Conservation (phyloP, 768 basidiomycete genomes). For the Aureoboletus auriporus region DNA sequence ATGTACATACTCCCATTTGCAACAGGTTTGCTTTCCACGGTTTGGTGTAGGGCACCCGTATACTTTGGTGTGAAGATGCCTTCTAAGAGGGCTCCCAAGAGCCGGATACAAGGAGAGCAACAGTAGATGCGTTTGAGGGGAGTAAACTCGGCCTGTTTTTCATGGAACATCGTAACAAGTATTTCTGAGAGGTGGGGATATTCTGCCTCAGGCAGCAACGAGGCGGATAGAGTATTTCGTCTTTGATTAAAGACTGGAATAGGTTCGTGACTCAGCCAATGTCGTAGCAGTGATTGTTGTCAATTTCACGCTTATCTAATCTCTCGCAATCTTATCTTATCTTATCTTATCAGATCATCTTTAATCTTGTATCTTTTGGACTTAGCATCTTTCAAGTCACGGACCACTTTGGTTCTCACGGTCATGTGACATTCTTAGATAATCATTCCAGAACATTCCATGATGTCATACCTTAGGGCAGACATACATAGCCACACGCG, state of each 20-base stretch:
- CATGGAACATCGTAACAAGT: conserved; percentile 18
- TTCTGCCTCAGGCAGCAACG: conserved; percentile 34
- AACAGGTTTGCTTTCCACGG: too few species aligned
- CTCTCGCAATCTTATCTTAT: too few species aligned
- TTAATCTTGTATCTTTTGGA: too few species aligned
- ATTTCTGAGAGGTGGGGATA: conserved; percentile 28
- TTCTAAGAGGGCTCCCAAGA: conserved; percentile 31
- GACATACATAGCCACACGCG: too few species aligned
- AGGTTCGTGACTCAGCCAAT: conserved; percentile 30
- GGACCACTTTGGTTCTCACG: too few species aligned
- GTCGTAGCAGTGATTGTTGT: too few species aligned
- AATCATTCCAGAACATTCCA: too few species aligned
- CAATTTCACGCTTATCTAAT: too few species aligned
- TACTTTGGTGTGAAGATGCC: conserved; percentile 15
- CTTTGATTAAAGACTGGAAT: conserved; percentile 31
- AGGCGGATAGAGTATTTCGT: conserved; percentile 40
- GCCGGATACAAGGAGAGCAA: conserved; percentile 29
- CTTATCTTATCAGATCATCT: too few species aligned
- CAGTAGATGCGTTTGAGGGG: conserved; percentile 40
- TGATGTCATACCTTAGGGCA: too few species aligned
- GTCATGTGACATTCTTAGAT: too few species aligned
- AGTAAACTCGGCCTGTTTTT: conserved; percentile 28
- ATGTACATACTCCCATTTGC: conserved; percentile 12
- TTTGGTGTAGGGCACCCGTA: conserved; percentile 23
- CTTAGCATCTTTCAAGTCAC: too few species aligned